Conservation (phyloP, 768 basidiomycete species). For the Epithele typhae region DNA sequence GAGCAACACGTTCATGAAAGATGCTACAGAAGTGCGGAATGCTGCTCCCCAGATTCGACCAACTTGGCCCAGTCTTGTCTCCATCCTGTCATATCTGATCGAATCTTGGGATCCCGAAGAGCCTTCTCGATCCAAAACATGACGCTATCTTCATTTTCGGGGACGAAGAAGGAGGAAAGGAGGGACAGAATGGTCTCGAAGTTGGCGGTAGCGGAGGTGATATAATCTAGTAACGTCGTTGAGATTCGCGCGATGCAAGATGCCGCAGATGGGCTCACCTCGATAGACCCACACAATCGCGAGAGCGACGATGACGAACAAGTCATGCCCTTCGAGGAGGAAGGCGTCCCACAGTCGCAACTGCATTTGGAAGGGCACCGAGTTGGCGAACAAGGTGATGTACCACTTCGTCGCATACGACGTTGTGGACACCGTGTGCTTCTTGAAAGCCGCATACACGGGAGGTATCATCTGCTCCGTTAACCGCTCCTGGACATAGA, state of each 20-base stretch:
- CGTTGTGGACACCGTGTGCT: constrained; percentile 87
- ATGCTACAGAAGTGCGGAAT: constrained; percentile 55
- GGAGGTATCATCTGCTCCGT: constrained; percentile 86
- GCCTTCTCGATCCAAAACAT: constrained; percentile 75
- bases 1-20: too few species aligned
- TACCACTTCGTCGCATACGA: constrained; percentile 99
- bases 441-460: constrained; percentile 81
- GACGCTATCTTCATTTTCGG: constrained; percentile 82
- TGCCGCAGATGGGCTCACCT: constrained; percentile 43
- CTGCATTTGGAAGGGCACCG: constrained; percentile 93
- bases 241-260: not conserved
- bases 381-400: constrained; percentile 94
- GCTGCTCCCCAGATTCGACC: constrained; percentile 60
- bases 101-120: constrained; percentile 58
- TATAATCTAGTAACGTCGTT: constrained; percentile 54
- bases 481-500: constrained; percentile 91
- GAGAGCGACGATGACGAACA: constrained; percentile 80
- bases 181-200: constrained; percentile 93
- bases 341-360: constrained; percentile 94
- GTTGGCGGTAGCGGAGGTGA: constrained; percentile 68
- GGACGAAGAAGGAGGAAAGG: constrained; percentile 91
- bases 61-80: constrained; percentile 74
- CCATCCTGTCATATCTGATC: constrained; percentile 70
- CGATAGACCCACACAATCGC: constrained; percentile 90
- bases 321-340: constrained; percentile 83